Evolutionary conservation across 495 filamentous ascomycete species (phyloP).

Genomic region (Aspergillus cavernicola): DNA sequence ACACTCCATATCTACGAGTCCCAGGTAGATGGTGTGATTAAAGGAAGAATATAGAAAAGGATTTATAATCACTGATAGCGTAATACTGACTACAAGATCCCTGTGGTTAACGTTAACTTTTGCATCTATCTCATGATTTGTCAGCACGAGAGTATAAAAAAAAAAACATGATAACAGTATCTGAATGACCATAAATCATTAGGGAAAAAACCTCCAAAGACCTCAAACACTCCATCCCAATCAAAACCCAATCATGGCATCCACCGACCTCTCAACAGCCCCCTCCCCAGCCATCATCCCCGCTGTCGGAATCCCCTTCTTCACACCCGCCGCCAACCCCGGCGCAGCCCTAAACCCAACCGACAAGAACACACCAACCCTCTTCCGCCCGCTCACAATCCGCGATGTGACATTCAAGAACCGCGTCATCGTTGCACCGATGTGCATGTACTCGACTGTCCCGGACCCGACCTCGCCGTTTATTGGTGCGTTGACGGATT

Average conservation of each 20-base stretch:
- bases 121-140: background rate
- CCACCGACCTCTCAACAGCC: conserved; percentile 5
- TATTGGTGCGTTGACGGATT: conserved; percentile 66
- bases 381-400: conserved; percentile 64
- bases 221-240: no score
- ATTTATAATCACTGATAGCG: no score
- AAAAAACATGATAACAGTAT: background rate
- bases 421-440: conserved; percentile 55
- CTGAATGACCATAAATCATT: background rate
- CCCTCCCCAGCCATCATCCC: conserved; percentile 16
- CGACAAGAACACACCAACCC: conserved; percentile 49
- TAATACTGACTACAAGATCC: no score
- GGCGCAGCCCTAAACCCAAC: conserved; percentile 47
- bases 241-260: background rate
- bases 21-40: no score
- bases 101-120: no score
- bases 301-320: conserved; percentile 44
- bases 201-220: no score
- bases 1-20: no score
- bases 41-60: no score
- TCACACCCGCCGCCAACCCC: conserved; percentile 54
- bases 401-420: conserved; percentile 69
- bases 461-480: conserved; percentile 28
- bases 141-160: background rate
- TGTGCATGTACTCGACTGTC: conserved; percentile 66